phyloP scores from a whole-genome alignment of 2,329 filamentous ascomycete species.

The Purpureocillium takamizusanense region DNA sequence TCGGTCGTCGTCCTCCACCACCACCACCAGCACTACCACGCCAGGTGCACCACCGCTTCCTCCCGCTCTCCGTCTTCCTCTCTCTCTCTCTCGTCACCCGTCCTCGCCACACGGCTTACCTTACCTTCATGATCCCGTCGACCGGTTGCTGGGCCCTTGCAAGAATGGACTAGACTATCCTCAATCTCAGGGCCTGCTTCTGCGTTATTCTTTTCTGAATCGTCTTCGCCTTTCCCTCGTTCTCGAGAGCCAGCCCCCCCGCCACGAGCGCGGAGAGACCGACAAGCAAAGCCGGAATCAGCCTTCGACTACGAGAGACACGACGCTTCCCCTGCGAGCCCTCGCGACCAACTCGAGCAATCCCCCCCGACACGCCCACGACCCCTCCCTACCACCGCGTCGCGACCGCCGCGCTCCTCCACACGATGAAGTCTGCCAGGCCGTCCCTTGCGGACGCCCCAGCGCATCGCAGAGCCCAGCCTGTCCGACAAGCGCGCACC shows the following conservation, averaged over 20 bases:
- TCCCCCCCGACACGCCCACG: conserved; percentile 11
- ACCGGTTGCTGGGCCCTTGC: neutral
- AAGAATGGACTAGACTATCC: neutral
- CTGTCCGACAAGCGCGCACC: conserved; percentile 55
- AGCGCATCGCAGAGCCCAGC: conserved; percentile 52
- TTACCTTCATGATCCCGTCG: neutral
- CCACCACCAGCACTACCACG: too few species aligned
- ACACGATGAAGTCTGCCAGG: conserved; percentile 48
- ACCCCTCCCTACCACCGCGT: conserved; percentile 17
- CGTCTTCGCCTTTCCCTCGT: neutral
- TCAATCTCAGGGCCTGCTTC: neutral
- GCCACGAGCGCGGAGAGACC: too few species aligned
- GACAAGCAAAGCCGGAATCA: too few species aligned
- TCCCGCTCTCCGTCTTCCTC: neutral
- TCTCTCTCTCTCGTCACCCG: neutral
- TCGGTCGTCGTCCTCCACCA: too few species aligned
- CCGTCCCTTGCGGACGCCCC: conserved; percentile 29
- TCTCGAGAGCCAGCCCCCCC: neutral
- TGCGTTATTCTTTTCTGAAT: neutral
- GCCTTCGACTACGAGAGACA: too few species aligned
- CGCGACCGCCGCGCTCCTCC: too few species aligned
- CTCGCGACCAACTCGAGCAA: conserved; percentile 11
- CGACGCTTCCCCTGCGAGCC: too few species aligned
- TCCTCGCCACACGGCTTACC: neutral
- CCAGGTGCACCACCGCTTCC: too few species aligned